Conservation (phyloP, 148 eudicot species). For the Simmondsia chinensis region DNA sequence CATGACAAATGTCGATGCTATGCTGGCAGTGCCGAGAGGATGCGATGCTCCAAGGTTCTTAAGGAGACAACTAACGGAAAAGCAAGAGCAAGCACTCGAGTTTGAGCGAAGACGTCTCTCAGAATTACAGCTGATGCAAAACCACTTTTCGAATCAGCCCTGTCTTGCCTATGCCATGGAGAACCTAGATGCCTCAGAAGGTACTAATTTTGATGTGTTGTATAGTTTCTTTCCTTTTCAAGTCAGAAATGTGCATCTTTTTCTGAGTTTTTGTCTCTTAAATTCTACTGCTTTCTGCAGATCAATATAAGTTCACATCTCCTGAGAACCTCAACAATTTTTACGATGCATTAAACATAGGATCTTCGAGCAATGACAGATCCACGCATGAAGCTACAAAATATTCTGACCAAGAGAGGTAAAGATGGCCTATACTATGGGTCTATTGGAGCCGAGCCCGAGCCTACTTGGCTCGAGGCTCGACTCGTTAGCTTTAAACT, state of each 20-base stretch:
- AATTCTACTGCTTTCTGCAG: constrained; percentile 18
- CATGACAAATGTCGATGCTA: constrained; percentile 1
- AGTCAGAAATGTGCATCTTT: not conserved
- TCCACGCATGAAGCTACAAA: constrained; percentile 12
- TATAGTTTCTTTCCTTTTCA: not conserved
- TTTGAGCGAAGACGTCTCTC: constrained; percentile 37
- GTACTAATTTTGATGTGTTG: constrained; percentile 6
- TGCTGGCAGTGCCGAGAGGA: constrained; percentile 20
- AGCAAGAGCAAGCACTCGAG: constrained; percentile 43
- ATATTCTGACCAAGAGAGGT: constrained; percentile 47
- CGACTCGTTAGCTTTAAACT: too few species aligned
- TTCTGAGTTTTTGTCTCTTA: not conserved
- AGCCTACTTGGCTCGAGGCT: too few species aligned
- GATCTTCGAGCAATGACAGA: constrained; percentile 12
- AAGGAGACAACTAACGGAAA: constrained; percentile 41
- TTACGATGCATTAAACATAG: constrained; percentile 19
- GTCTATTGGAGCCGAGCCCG: too few species aligned
- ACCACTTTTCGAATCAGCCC: constrained; percentile 17
- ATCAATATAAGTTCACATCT: constrained; percentile 16
- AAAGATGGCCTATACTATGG: not conserved
- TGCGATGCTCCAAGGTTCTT: constrained; percentile 36
- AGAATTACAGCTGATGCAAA: constrained; percentile 31
- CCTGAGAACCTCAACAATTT: constrained; percentile 19
- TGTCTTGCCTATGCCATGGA: constrained; percentile 29
- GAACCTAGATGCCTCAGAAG: constrained; percentile 28